Evolutionary conservation across 2,329 filamentous ascomycete genomes (phyloP), one percentile per base, ranked within the genome.

Genomic region (Pleurostoma richardsiae): DNA sequence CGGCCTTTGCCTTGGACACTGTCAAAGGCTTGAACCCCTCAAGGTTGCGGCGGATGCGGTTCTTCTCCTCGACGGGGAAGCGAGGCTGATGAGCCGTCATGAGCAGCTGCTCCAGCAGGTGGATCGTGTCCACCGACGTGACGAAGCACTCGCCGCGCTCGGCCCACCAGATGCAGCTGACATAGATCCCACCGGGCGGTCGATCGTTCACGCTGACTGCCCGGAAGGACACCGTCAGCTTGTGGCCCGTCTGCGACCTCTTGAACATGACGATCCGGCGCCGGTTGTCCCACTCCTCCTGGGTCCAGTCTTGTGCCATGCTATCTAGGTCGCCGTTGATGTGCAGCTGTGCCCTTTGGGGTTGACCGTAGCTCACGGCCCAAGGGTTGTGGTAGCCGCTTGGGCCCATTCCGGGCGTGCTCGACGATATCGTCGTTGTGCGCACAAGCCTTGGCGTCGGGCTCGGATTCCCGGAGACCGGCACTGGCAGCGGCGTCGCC

Each of bases 51-150:
- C 94, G 85, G 58, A 99, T 97, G 44, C 94, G 84, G 66, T 99
- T 99, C 81, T 97, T 99, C 73, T 97, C 94, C 64, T 97, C 92
- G 4, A 97, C 91, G 0, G 87, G 92, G 69, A 97, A 99, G 29
- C 89, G 81, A 41, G 85, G 83, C 0, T 80, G 78, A 0, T 75
- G 66, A 1, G 83, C 88, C 19, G 19, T 19, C 19, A 19, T 19
- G 6, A 97, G 88, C 5, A 99, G 77, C 54, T 92, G 87, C 69
- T 97, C 94, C 3, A 99, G 76, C n/a, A 99, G 77, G 58, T 86
- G 88, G 58, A 99, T 97, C 3, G 92, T 96, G 67, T 99, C 94
- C 19, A 99, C 94, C 44, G 91, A 96, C 3, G 94, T 97, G 45
- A 97, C 90, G 64, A 84, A 97, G 67, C 86, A 96, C 59, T 95